A percentile compares a stretch with the other conserved stretches of the same genome.
Conservation (phyloP, 345 rosid species). For the Camelina neglecta region DNA sequence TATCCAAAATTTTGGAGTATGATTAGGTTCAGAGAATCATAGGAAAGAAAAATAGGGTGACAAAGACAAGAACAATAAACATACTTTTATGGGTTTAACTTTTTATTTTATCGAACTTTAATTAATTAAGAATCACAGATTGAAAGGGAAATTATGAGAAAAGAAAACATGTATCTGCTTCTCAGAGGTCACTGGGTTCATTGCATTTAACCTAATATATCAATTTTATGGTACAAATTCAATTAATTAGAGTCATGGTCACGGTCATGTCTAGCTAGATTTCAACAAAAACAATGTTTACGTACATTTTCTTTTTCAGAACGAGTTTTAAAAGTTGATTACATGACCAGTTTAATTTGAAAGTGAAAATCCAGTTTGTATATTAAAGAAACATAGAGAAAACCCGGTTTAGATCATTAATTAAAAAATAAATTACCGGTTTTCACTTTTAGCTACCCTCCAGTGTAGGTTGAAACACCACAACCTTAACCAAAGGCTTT, state of each 20-base stretch:
- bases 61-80: slow-evolving; percentile 25
- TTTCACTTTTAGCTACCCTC: not conserved
- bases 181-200: slow-evolving; percentile 26
- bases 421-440: not conserved
- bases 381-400: not conserved
- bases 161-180: slow-evolving; percentile 5
- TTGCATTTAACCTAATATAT: slow-evolving; percentile 21
- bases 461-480: not conserved
- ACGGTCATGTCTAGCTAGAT: too few species aligned
- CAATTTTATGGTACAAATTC: not conserved
- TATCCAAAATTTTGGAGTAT: not conserved
- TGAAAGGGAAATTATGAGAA: slow-evolving; percentile 5
- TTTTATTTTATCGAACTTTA: slow-evolving; percentile 19
- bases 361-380: too few species aligned
- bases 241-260: too few species aligned
- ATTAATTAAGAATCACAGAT: not conserved
- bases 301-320: not conserved
- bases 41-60: not conserved
- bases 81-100: slow-evolving; percentile 1
- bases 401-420: not conserved
- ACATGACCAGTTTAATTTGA: not conserved
- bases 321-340: not conserved
- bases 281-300: not conserved
- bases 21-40: slow-evolving; percentile 43
- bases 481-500: not conserved